These are phyloP conservation scores for Torrubiellomyces zombiae DNA, from an alignment of 2,329 filamentous ascomycete genomes.

Conservation along the genomic window DNA sequence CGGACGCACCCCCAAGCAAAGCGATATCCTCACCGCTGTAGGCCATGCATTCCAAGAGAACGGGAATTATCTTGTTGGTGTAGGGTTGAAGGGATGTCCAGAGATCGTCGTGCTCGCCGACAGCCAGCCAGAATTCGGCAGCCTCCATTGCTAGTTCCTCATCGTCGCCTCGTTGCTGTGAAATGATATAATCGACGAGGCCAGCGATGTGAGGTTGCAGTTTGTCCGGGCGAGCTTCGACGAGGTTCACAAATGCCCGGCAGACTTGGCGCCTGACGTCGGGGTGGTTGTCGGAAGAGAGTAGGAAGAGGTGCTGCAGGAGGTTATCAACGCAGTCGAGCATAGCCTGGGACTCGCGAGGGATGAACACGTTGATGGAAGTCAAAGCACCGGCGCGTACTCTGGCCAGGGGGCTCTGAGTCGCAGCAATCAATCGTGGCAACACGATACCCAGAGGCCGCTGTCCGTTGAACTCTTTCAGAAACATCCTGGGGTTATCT, in stretches of 20 bases:
- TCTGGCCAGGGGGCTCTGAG: conserved; percentile 56
- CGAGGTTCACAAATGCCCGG: conserved; percentile 78
- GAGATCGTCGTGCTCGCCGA: conserved; percentile 72
- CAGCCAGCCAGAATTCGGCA: conserved; percentile 91
- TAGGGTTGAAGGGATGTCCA: conserved; percentile 63
- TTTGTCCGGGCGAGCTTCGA: conserved; percentile 81
- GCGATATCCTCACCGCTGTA: conserved; percentile 90
- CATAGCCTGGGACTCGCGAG: conserved; percentile 68
- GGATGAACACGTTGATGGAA: conserved; percentile 82
- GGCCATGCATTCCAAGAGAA: conserved; percentile 86
- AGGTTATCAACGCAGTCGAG: conserved; percentile 66
- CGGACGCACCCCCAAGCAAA: conserved; percentile 64
- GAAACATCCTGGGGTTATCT: conserved; percentile 75
- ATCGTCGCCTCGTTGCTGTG: conserved; percentile 76
- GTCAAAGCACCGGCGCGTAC: conserved; percentile 67
- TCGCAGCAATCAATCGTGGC: conserved; percentile 79
- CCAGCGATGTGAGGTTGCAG: conserved; percentile 75
- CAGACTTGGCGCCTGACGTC: conserved; percentile 89
- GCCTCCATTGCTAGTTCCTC: conserved; percentile 86
- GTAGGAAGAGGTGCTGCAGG: conserved; percentile 64
- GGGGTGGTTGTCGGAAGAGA: conserved; percentile 59
- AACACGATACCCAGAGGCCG: conserved; percentile 77
- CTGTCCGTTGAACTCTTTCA: conserved; percentile 77
- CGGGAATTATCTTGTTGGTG: conserved; percentile 71
- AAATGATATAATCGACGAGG: conserved; percentile 82